These are phyloP conservation scores for Meredithiella fracta DNA, from an alignment of 2,329 filamentous ascomycete species.

Conservation along the genomic window DNA sequence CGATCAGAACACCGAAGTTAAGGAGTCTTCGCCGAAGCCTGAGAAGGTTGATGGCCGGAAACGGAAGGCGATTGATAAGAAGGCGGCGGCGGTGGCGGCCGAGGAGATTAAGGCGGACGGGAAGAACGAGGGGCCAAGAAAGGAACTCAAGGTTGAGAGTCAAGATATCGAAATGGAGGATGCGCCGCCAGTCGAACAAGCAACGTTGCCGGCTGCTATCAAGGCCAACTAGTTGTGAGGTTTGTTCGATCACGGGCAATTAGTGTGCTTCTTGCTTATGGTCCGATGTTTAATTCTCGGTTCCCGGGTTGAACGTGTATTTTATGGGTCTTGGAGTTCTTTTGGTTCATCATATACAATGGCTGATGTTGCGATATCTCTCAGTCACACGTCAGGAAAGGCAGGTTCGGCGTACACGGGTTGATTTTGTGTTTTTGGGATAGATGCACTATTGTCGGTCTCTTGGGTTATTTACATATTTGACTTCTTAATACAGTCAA, in stretches of 20 bases:
- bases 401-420: too few species aligned
- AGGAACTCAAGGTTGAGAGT: slow-evolving; percentile 34
- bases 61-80: not conserved
- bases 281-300: too few species aligned
- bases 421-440: not conserved
- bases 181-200: slow-evolving; percentile 36
- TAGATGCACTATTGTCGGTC: too few species aligned
- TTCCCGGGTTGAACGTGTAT: not conserved
- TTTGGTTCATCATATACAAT: not conserved
- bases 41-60: not conserved
- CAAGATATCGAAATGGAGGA: slow-evolving; percentile 36
- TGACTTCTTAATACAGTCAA: too few species aligned
- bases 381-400: not conserved
- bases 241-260: too few species aligned
- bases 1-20: not conserved
- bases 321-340: not conserved
- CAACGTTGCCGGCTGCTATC: slow-evolving; percentile 34
- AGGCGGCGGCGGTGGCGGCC: slow-evolving; percentile 19
- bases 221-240: slow-evolving; percentile 25
- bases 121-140: slow-evolving; percentile 42
- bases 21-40: not conserved
- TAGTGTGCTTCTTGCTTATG: too few species aligned
- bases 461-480: too few species aligned
- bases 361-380: not conserved
- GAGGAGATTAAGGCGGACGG: slow-evolving; percentile 21